Percentiles rank a stretch among this genome's conserved stretches.
Conservation (phyloP, 768 basidiomycete genomes). For the Tubosaeta sp. region DNA sequence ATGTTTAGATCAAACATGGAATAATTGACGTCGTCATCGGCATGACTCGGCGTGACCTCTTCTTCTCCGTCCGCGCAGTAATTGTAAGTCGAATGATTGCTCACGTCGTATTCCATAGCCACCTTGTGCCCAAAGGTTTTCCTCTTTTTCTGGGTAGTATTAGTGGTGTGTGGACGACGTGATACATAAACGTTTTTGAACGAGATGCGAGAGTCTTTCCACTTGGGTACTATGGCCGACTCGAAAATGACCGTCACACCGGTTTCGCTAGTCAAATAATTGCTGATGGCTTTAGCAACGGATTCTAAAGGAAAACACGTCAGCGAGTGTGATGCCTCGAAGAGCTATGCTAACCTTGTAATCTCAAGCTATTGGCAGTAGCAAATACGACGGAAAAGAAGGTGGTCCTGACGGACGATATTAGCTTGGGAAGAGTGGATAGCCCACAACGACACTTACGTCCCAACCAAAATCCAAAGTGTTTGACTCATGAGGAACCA, state of each 20-base stretch:
- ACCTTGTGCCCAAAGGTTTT: slow-evolving; percentile 44
- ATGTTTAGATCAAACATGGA: slow-evolving; percentile 92
- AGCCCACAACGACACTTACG: slow-evolving; percentile 13
- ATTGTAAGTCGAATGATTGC: slow-evolving; percentile 71
- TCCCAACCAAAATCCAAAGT: slow-evolving; percentile 92
- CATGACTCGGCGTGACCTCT: slow-evolving; percentile 22
- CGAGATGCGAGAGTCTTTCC: slow-evolving; percentile 92
- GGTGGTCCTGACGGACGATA: slow-evolving; percentile 58
- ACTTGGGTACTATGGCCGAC: slow-evolving; percentile 95
- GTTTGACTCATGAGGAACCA: slow-evolving; percentile 97
- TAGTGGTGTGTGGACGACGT: slow-evolving; percentile 51
- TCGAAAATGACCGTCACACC: slow-evolving; percentile 96
- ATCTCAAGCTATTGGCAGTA: slow-evolving; percentile 77
- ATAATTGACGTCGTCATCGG: slow-evolving; percentile 64
- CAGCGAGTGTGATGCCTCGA: not conserved
- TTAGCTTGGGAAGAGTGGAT: not conserved
- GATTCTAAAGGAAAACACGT: slow-evolving; percentile 47
- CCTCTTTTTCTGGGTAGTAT: slow-evolving; percentile 13
- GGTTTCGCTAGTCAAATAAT: slow-evolving; percentile 90
- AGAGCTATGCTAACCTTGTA: slow-evolving; percentile 57
- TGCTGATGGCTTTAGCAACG: slow-evolving; percentile 82
- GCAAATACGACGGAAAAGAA: slow-evolving; percentile 94
- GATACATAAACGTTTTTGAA: slow-evolving; percentile 97
- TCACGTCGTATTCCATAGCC: slow-evolving; percentile 71
- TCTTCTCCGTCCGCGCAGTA: slow-evolving; percentile 59